Evolutionary conservation across 495 filamentous ascomycete species (phyloP).

Genomic region (Penicillium atrosanguineum): DNA sequence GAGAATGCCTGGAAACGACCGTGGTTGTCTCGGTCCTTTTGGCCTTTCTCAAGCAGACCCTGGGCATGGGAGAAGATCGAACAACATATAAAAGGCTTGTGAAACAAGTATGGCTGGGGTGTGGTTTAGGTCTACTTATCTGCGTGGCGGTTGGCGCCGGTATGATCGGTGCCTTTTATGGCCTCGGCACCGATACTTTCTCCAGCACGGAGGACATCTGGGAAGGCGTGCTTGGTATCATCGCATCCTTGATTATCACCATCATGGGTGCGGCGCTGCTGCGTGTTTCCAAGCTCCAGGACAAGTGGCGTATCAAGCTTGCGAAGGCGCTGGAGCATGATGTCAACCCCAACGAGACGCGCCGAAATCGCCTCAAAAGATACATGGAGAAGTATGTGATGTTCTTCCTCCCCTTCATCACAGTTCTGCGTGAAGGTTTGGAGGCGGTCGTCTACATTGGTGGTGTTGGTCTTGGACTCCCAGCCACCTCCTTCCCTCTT

Average conservation of each 20-base stretch:
- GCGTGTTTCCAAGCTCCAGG: conserved; percentile 79
- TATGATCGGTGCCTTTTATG: conserved; percentile 80
- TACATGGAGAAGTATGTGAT: conserved; percentile 76
- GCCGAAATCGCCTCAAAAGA: conserved; percentile 49
- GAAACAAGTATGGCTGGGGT: conserved; percentile 67
- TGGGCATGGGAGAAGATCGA: conserved; percentile 57
- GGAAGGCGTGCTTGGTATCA: conserved; percentile 70
- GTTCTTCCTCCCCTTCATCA: conserved; percentile 80
- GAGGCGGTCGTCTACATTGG: conserved; percentile 82
- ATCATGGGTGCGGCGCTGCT: conserved; percentile 75
- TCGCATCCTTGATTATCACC: conserved; percentile 75
- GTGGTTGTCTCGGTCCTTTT: conserved; percentile 82
- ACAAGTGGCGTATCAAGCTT: conserved; percentile 83
- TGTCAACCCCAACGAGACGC: conserved; percentile 25
- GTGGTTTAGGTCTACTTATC: conserved; percentile 58
- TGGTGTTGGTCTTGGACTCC: conserved; percentile 73
- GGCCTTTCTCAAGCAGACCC: conserved; percentile 75
- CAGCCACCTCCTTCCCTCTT: conserved; percentile 70
- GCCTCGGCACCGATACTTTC: conserved; percentile 63
- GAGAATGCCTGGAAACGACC: conserved; percentile 76
- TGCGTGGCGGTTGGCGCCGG: conserved; percentile 68
- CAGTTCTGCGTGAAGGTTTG: conserved; percentile 77
- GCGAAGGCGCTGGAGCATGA: conserved; percentile 59
- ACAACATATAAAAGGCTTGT: conserved; percentile 64
- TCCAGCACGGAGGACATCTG: conserved; percentile 66